Base-by-base conservation (phyloP, 768 basidiomycete species). In the Suillus sp. region DNA sequence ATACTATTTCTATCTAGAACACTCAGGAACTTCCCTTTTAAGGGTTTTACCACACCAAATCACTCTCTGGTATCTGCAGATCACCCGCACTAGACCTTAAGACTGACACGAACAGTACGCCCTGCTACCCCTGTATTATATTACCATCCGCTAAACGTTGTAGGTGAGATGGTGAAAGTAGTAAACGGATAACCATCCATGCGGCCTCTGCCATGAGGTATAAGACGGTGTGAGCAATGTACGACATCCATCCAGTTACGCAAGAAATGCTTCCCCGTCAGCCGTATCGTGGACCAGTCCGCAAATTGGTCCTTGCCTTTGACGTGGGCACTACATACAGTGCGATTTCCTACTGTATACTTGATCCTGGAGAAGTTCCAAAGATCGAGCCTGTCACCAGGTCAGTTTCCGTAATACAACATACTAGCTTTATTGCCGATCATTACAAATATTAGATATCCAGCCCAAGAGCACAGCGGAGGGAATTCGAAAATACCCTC, bases 401-500 rank as follows among this genome's bases (percentile, higher is more conserved):
- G 75, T 77, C 4, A 20, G 70, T 66, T 32, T 20, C 63, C 2
- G 13, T 62, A 16, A 2, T 20, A 48, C 30, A 25, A 38, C 35
- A 37, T 63, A 59, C 42, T 25, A 57, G 38, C 6, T 20, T 37
- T 1, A 2, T 40, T 60, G 53, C 60, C 67, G 56, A 69, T 30
- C 20, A 14, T 51, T 51, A 53, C 42, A 27, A 9, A 57, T 60
- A 38, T 25, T 30, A 76, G 78, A 48, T 78, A 77, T 62, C 79
- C 80, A 18, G 80, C 79, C 0, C 80, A 81, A 63, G 79, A 81
- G 54, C 74, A 77, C 57, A 75, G 76, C 25, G 77, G 78, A 60
- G 80, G 80, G 4, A 78, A 79, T 59, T 79, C 77, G 57, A 84
- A 83, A 68, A 81, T 84, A 60, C 83, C 83, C 5, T 79, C 80